Evolutionary conservation across 805 yeast species (phyloP).

Genomic region (Nakazawaea wickerhamii): DNA sequence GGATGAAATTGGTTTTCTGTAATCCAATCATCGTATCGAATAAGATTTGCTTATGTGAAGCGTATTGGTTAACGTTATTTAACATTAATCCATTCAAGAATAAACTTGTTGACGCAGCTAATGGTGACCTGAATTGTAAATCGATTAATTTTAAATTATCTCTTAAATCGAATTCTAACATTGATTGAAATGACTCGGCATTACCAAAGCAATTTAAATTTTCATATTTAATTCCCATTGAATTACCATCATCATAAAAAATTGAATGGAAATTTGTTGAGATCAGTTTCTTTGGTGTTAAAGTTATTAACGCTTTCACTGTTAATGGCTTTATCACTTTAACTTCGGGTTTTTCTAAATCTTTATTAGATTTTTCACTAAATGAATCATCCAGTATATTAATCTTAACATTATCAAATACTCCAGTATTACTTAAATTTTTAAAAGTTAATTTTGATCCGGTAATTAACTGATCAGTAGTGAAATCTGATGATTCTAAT

Average conservation of each 20-base stretch:
- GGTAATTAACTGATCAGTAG: slow-evolving; percentile 36
- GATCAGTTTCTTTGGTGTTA: slow-evolving; percentile 27
- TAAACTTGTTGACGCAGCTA: slow-evolving; percentile 39
- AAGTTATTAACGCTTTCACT: slow-evolving; percentile 26
- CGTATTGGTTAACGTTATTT: slow-evolving; percentile 43
- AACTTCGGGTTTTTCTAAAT: not conserved
- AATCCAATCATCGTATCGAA: slow-evolving; percentile 49
- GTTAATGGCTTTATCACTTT: slow-evolving; percentile 23
- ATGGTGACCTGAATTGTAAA: slow-evolving; percentile 39
- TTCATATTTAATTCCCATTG: slow-evolving; percentile 28
- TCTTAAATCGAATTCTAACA: slow-evolving; percentile 39
- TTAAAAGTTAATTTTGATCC: slow-evolving; percentile 18
- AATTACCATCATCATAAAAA: slow-evolving; percentile 29
- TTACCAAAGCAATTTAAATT: slow-evolving; percentile 58
- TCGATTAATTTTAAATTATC: slow-evolving; percentile 44
- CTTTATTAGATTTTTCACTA: not conserved
- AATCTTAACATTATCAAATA: slow-evolving; percentile 22
- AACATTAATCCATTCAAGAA: slow-evolving; percentile 44
- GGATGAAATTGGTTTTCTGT: slow-evolving; percentile 28
- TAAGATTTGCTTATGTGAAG: slow-evolving; percentile 46
- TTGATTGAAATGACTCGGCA: slow-evolving; percentile 55
- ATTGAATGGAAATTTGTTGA: slow-evolving; percentile 29
- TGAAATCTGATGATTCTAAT: slow-evolving; percentile 29
- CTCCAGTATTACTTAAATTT: slow-evolving; percentile 22
- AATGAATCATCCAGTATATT: slow-evolving; percentile 16